These are phyloP conservation scores for Chrysoporthe puriensis DNA, from an alignment of 2,329 filamentous ascomycete genomes.

Conservation along the genomic window DNA sequence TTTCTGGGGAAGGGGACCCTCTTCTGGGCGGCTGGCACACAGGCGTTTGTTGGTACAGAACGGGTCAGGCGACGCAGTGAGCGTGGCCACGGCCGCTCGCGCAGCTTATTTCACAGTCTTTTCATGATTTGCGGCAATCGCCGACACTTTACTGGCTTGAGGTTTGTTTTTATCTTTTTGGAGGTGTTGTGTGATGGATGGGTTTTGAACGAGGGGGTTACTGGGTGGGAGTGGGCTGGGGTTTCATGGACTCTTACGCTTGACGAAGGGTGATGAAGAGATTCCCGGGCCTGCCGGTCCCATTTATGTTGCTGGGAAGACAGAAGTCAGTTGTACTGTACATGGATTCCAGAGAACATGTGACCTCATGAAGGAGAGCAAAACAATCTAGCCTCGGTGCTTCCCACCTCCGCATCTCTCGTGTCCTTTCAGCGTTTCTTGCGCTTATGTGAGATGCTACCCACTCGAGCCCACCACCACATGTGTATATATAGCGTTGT, in stretches of 20 bases:
- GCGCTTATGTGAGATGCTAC: not conserved
- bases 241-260: not conserved
- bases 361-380: not conserved
- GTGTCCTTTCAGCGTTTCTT: not conserved
- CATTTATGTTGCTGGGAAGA: not conserved
- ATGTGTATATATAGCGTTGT: not conserved
- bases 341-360: conserved; percentile 1
- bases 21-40: conserved; percentile 15
- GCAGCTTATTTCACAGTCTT: not conserved
- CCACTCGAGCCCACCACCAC: not conserved
- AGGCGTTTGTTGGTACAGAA: conserved; percentile 21
- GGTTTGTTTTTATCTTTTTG: not conserved
- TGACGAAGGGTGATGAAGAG: conserved; percentile 6
- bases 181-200: not conserved
- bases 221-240: not conserved
- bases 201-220: conserved; percentile 3
- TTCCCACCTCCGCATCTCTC: not conserved
- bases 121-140: not conserved
- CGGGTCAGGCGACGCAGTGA: conserved; percentile 5
- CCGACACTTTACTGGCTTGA: not conserved
- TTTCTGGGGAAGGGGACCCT: conserved; percentile 3
- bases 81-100: conserved; percentile 21
- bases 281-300: not conserved
- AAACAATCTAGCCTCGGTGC: not conserved
- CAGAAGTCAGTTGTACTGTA: conserved; percentile 2